Conservation (phyloP, 2,329 filamentous ascomycete species). For the Penicillium sp. region DNA sequence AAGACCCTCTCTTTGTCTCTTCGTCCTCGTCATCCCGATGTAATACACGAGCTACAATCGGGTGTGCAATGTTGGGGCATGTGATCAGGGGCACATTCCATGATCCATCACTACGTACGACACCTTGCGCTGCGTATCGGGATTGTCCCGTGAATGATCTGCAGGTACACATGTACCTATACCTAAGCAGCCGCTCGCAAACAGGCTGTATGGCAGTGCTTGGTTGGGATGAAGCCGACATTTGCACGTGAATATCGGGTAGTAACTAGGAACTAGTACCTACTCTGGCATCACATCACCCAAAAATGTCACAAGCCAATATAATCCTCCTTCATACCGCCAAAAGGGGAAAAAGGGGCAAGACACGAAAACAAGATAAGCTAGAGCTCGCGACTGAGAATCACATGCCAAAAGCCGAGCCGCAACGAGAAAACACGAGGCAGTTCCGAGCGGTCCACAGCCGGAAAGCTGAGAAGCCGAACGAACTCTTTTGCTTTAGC, state of each 20-base stretch:
- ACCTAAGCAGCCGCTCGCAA: background rate
- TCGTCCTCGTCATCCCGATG: background rate
- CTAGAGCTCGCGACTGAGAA: background rate
- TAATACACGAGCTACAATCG: background rate
- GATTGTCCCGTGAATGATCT: background rate
- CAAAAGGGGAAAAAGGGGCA: background rate
- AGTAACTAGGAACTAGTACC: too few relatives aligned
- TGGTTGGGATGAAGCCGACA: background rate
- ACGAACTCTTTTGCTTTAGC: background rate
- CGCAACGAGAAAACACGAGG: background rate
- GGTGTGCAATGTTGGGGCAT: background rate
- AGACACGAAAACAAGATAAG: background rate
- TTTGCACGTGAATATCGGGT: background rate
- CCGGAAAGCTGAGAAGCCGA: background rate
- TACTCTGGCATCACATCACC: background rate
- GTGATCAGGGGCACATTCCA: background rate
- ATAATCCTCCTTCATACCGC: too few relatives aligned
- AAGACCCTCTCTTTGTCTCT: background rate
- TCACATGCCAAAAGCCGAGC: background rate
- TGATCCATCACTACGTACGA: too few relatives aligned
- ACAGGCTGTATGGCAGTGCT: background rate
- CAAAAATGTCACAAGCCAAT: background rate
- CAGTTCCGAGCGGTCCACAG: background rate
- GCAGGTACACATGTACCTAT: background rate
- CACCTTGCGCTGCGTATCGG: background rate